A percentile compares a stretch with the other conserved stretches of the same genome.
Conservation (phyloP, 78 protist species). For the Speleostelium caveatum region DNA sequence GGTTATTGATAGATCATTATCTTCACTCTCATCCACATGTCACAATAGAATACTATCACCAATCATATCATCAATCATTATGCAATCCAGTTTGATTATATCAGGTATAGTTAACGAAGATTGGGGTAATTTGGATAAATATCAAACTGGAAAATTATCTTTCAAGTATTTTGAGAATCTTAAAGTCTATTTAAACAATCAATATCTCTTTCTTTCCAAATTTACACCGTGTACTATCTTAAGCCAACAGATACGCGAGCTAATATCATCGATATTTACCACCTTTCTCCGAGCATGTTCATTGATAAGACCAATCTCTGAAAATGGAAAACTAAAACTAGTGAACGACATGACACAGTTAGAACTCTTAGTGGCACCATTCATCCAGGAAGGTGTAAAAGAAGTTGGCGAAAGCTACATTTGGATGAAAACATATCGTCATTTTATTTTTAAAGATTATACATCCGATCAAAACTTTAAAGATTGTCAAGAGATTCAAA, state of each 20-base stretch:
- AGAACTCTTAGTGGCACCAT: slow-evolving; percentile 41
- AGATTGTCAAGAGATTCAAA: background rate
- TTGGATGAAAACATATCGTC: slow-evolving; percentile 33
- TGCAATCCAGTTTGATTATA: slow-evolving; percentile 14
- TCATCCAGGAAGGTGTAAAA: slow-evolving; percentile 50
- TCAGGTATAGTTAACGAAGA: slow-evolving; percentile 27
- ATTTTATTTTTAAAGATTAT: slow-evolving; percentile 38
- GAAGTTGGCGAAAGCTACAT: slow-evolving; percentile 26
- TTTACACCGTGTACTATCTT: slow-evolving; percentile 30
- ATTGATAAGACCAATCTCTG: slow-evolving; percentile 36
- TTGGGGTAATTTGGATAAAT: background rate
- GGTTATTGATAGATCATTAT: slow-evolving; percentile 23
- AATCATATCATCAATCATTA: slow-evolving; percentile 9
- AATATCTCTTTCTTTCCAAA: slow-evolving; percentile 17
- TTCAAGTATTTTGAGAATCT: slow-evolving; percentile 24
- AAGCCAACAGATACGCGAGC: background rate
- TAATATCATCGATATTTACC: slow-evolving; percentile 6
- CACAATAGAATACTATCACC: slow-evolving; percentile 39
- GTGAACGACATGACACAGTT: slow-evolving; percentile 45
- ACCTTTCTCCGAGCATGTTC: slow-evolving; percentile 20
- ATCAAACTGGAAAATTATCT: background rate
- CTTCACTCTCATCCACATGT: background rate
- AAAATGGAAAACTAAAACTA: slow-evolving; percentile 42
- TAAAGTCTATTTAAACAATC: slow-evolving; percentile 1
- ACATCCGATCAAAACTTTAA: background rate